Evolutionary conservation across 805 yeast genomes (phyloP).

Genomic region (Barnettozyma wickerhamii): DNA sequence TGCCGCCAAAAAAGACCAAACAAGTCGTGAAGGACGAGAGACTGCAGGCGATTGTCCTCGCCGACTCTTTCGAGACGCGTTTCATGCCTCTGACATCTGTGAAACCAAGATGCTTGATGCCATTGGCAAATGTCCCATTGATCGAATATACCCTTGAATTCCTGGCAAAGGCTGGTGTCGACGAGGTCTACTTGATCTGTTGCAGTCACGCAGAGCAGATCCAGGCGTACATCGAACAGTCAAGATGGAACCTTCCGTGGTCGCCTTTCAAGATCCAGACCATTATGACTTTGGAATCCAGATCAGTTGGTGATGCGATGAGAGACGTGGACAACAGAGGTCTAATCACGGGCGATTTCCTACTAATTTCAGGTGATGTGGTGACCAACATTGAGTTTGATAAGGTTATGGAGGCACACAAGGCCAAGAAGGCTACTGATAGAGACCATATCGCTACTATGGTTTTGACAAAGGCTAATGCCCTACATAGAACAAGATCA

Average conservation of each 20-base stretch:
- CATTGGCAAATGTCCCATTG: conserved; percentile 89
- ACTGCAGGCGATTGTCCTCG: conserved; percentile 89
- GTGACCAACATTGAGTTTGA: conserved; percentile 86
- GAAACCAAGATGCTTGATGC: conserved; percentile 86
- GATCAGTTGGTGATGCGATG: conserved; percentile 97
- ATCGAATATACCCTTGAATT: conserved; percentile 94
- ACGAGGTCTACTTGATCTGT: conserved; percentile 87
- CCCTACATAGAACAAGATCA: conserved; percentile 80
- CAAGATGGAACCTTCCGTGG: conserved; percentile 63
- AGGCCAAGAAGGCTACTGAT: conserved; percentile 64
- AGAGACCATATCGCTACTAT: conserved; percentile 92
- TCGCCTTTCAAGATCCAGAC: conserved; percentile 82
- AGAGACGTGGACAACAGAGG: conserved; percentile 92
- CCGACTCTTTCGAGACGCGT: conserved; percentile 89
- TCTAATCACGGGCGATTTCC: conserved; percentile 82
- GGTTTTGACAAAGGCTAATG: conserved; percentile 84
- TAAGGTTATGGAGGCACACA: conserved; percentile 69
- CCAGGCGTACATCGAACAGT: conserved; percentile 69
- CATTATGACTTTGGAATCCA: conserved; percentile 76
- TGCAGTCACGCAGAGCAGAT: conserved; percentile 88
- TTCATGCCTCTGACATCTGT: conserved; percentile 89
- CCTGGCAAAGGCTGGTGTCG: conserved; percentile 83
- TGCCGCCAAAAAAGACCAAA: conserved; percentile 40
- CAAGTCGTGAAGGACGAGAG: conserved; percentile 65
- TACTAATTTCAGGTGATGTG: conserved; percentile 90